Evolutionary conservation across 2,329 filamentous ascomycete species (phyloP).

Genomic region (Chaetomiaceae sp.): DNA sequence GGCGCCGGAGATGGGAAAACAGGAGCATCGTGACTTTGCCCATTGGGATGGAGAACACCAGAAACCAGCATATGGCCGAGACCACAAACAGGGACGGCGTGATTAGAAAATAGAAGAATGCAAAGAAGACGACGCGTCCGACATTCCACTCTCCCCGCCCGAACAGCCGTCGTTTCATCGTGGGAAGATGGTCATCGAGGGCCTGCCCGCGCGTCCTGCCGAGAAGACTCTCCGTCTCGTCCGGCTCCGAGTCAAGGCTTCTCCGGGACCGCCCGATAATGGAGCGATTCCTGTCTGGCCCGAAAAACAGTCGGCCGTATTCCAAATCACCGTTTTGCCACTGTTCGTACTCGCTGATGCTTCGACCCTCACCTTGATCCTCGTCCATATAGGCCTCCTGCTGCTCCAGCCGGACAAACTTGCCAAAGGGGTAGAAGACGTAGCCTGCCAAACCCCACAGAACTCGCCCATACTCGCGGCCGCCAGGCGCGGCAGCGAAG

Average conservation of each 20-base stretch:
- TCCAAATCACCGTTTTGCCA: slow-evolving; percentile 98
- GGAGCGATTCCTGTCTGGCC: slow-evolving; percentile 71
- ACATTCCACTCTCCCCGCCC: slow-evolving; percentile 94
- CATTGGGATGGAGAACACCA: slow-evolving; percentile 99
- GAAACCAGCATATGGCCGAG: slow-evolving; percentile 86
- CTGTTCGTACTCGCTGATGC: slow-evolving; percentile 97
- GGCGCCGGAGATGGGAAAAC: slow-evolving; percentile 85
- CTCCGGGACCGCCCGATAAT: slow-evolving; percentile 81
- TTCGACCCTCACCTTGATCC: slow-evolving; percentile 90
- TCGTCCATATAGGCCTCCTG: slow-evolving; percentile 94
- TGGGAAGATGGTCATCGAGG: slow-evolving; percentile 38
- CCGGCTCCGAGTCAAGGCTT: slow-evolving; percentile 78
- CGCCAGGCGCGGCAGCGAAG: slow-evolving; percentile 74
- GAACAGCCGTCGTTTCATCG: slow-evolving; percentile 79
- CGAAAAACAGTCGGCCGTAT: slow-evolving; percentile 93
- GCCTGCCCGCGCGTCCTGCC: slow-evolving; percentile 51
- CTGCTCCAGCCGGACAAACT: slow-evolving; percentile 87
- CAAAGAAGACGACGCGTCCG: slow-evolving; percentile 90
- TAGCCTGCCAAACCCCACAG: slow-evolving; percentile 82
- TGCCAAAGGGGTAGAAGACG: slow-evolving; percentile 92
- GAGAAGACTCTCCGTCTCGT: slow-evolving; percentile 86
- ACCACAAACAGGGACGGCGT: slow-evolving; percentile 81
- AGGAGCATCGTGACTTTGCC: slow-evolving; percentile 88
- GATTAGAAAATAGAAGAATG: slow-evolving; percentile 92
- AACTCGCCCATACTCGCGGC: slow-evolving; percentile 77